A percentile compares a stretch with the other conserved stretches of the same genome.
These are phyloP conservation scores for Akanthomyces lecanii DNA, from an alignment of 2,329 filamentous ascomycete genomes.

Conservation along the genomic window DNA sequence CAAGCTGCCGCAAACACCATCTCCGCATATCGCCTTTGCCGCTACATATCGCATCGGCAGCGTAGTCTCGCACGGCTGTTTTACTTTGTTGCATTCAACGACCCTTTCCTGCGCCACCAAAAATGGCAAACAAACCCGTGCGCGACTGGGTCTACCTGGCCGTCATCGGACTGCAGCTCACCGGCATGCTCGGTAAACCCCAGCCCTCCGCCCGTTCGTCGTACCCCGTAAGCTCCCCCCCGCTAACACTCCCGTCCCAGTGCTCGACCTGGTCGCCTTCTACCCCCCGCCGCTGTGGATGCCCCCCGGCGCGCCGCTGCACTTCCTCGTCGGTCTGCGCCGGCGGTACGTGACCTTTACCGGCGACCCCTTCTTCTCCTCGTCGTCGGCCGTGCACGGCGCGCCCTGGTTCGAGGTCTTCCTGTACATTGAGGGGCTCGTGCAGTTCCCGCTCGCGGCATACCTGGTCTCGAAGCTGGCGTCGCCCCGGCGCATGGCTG, in stretches of 20 bases:
- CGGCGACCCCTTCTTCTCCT: constrained; percentile 50
- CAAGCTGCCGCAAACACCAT: background rate
- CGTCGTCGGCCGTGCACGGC: constrained; percentile 28
- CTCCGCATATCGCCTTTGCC: background rate
- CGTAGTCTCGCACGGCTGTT: background rate
- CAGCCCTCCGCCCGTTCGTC: background rate
- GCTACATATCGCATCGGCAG: background rate
- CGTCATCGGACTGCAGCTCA: constrained; percentile 31
- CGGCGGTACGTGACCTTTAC: constrained; percentile 43
- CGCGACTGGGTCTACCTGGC: constrained; percentile 35
- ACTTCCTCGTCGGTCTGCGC: constrained; percentile 44
- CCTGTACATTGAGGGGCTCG: constrained; percentile 45
- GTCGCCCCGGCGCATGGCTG: constrained; percentile 32
- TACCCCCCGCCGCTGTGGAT: constrained; percentile 47
- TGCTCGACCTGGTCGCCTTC: constrained; percentile 50
- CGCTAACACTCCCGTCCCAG: constrained; percentile 29
- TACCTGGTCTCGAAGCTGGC: constrained; percentile 44
- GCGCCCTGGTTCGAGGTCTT: constrained; percentile 50
- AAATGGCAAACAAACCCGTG: background rate
- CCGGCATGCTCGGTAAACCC: constrained; percentile 34
- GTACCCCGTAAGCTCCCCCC: background rate
- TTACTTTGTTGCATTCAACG: background rate
- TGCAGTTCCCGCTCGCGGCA: constrained; percentile 46
- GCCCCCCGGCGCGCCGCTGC: constrained; percentile 39
- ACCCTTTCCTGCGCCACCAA: background rate